phyloP scores from a whole-genome alignment of 129 eudicot genomes.

The Helianthus tuberosus region DNA sequence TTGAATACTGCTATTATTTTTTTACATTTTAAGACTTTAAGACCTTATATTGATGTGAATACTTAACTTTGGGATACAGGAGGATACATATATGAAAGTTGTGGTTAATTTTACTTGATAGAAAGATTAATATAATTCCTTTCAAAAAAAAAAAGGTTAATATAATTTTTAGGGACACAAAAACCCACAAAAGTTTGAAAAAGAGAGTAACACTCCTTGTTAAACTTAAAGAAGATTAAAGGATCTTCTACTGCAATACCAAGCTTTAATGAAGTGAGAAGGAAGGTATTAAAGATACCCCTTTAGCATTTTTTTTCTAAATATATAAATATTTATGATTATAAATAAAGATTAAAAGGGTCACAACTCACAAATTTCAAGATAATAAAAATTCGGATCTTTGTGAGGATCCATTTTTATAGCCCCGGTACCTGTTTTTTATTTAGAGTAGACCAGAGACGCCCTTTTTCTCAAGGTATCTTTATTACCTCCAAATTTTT shows the following conservation, averaged over 20 bases:
- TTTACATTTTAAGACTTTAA: too few species aligned
- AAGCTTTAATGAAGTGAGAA: slow-evolving; percentile 81
- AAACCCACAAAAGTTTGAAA: slow-evolving; percentile 53
- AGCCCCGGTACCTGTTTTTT: slow-evolving; percentile 35
- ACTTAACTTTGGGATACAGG: background rate
- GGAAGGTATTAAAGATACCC: slow-evolving; percentile 82
- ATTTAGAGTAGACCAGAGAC: slow-evolving; percentile 40
- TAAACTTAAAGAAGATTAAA: slow-evolving; percentile 53
- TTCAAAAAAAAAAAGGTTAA: too few species aligned
- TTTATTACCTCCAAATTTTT: slow-evolving; percentile 39
- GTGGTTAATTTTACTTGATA: background rate
- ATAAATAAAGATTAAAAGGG: slow-evolving; percentile 2
- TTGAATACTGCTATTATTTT: background rate
- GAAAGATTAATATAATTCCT: slow-evolving; percentile 23
- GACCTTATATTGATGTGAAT: background rate
- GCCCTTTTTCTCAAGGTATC: slow-evolving; percentile 44
- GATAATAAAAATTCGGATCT: slow-evolving; percentile 50
- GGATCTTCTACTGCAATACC: slow-evolving; percentile 82
- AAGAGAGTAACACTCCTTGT: slow-evolving; percentile 36
- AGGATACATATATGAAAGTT: slow-evolving; percentile 13
- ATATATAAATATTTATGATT: background rate
- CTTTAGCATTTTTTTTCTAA: background rate
- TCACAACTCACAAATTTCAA: slow-evolving; percentile 41
- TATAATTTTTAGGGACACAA: slow-evolving; percentile 41
- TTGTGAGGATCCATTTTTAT: slow-evolving; percentile 47